Base-by-base conservation (phyloP, 345 rosid genomes). In the Brassica nigra region DNA sequence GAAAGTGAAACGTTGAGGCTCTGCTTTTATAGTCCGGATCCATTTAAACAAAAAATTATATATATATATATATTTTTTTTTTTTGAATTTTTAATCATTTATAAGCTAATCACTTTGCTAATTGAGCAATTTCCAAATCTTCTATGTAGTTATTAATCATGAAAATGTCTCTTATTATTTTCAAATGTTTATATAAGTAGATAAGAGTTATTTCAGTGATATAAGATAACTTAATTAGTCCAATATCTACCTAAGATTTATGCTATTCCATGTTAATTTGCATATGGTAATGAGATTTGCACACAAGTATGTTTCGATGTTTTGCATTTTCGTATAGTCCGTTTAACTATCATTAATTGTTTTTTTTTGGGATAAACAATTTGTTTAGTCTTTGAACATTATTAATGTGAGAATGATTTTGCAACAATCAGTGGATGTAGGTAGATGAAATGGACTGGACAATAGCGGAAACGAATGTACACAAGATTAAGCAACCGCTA, bases 361-460 rank as follows among this genome's bases (percentile, higher is more conserved):
- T 58, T 62, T 5, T 31, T 74, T 2, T 5, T 4, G 28, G 16
- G 1, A 11, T 27, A 37, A 74, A 49, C 1, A 18, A 7, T 55
- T 36, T 37, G 29, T 23, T 2, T 5, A 15, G 58, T 36, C 57
- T 75, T 54, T n/a, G 8, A 55, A 6, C 39, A 66, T 36, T 39
- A 61, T 7, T 8, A 39, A 39, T n/a, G 6, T 39, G 30, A 39
- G n/a, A 57, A 42, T 39, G 18, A 30, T 44, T 29, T 59, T 9
- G 30, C 30, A 18, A 42, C 23, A 9, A 42, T 29, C 14, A 76
- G 14, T 62, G 34, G 10, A 30, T 52, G 71, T 70, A 5, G 80
- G 80, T 62, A 47, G 37, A n/a, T 69, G 80, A 70, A 62, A 61
- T 62, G 55, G 75, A 77, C 80, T 49, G 55, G 75, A 70, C 80